phyloP scores from a whole-genome alignment of 495 filamentous ascomycete genomes.

The Podospora sp. region DNA sequence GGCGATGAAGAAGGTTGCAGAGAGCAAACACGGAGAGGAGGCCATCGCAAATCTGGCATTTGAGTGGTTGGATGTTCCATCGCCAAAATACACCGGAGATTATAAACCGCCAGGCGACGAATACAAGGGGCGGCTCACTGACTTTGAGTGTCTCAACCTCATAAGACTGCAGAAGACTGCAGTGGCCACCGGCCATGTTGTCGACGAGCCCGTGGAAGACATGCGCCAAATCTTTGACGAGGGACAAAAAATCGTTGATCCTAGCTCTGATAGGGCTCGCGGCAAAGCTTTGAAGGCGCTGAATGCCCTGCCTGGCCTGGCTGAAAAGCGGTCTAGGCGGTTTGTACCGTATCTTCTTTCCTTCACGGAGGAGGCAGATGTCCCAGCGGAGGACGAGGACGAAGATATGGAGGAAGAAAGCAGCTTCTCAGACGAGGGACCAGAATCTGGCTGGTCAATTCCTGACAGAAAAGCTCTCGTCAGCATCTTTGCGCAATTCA shows the following conservation, averaged over 20 bases:
- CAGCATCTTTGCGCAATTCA: constrained; percentile 78
- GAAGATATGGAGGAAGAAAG: constrained; percentile 49
- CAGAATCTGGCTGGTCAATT: constrained; percentile 41
- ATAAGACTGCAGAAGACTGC: constrained; percentile 56
- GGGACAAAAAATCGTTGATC: constrained; percentile 47
- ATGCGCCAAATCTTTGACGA: constrained; percentile 55
- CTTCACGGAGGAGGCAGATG: constrained; percentile 63
- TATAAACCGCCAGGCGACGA: constrained; percentile 31
- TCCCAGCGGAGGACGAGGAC: constrained; percentile 41
- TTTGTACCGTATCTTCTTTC: constrained; percentile 84
- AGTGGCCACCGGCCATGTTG: constrained; percentile 39
- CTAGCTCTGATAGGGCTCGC: constrained; percentile 53
- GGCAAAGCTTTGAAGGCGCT: constrained; percentile 80
- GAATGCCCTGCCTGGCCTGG: constrained; percentile 68
- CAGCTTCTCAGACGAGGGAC: constrained; percentile 55
- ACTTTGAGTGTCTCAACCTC: constrained; percentile 84
- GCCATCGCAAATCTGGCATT: constrained; percentile 74
- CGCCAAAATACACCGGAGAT: constrained; percentile 48
- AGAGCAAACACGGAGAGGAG: constrained; percentile 70
- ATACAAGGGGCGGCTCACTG: constrained; percentile 44
- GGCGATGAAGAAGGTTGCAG: constrained; percentile 73
- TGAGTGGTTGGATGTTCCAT: constrained; percentile 71
- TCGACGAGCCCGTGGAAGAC: constrained; percentile 45
- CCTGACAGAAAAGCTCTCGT: constrained; percentile 78
- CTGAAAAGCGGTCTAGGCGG: constrained; percentile 81